Evolutionary conservation across 331 rosid genomes (phyloP), one percentile per base, ranked within the genome.

Genomic region (Acacia pycnantha): DNA sequence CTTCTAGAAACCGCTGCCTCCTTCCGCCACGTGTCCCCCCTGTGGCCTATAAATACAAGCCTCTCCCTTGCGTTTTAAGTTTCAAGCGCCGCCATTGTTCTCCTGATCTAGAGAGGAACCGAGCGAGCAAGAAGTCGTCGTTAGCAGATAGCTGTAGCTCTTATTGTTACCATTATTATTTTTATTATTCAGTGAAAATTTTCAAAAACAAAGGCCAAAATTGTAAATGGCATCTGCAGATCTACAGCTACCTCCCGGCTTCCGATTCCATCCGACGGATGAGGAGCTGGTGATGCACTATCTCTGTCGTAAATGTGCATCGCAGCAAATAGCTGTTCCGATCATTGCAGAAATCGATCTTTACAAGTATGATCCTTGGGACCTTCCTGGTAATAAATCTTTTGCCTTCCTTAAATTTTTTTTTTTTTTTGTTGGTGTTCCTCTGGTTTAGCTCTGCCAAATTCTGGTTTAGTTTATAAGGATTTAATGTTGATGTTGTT

Each of bases 241-340:
- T 58, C 88, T 96, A 80, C 92, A 91, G 84, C 44, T 96, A 22
- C 98, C 99, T 1, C 97, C 97, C 0, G 98, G 99, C 3, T 94
- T 96, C 91, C 76, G 99, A 81, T 96, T 96, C 83, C 99, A 96
- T 44, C 98, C 98, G 2, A 96, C 99, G 73, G 98, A 96, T 62
- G 98, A 96, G 76, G 99, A 96, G 87, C 97, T 96, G 13, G 97
- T 96, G 54, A 71, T 78, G 86, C 97, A 96, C 90, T 96, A 94
- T 27, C 97, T 96, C 87, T 88, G 91, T 88, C 95, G 97, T 26
- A 94, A 90, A 94, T 96, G 97, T 66, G 82, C 91, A 1, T 91
- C 98, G 3, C 97, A 88, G 27, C 82, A 84, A 0, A 94, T 96
- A 33, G 82, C 95, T 0, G 99, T 90, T 35, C 97, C 95, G 22